phyloP scores from a whole-genome alignment of 345 rosid species.

The Arabidopsis suecica region DNA sequence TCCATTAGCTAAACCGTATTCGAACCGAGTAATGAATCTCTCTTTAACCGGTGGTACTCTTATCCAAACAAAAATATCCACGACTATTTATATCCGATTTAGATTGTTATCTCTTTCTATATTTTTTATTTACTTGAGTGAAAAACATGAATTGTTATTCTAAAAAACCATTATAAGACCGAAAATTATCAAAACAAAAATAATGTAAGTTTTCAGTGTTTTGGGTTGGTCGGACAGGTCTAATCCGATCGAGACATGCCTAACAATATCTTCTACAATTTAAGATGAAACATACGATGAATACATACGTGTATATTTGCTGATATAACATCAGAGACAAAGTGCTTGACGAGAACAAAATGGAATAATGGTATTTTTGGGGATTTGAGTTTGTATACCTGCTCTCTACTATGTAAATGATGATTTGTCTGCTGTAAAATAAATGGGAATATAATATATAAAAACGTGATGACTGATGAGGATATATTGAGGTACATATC shows the following conservation, averaged over 20 bases:
- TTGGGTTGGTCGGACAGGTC: too few relatives aligned
- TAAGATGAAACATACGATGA: background rate
- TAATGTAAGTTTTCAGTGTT: too few relatives aligned
- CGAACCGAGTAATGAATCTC: slow-evolving; percentile 8
- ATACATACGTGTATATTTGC: background rate
- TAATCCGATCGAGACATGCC: background rate
- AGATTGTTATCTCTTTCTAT: too few relatives aligned
- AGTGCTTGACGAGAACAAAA: background rate
- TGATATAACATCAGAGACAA: background rate
- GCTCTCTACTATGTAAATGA: background rate
- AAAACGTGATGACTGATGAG: background rate
- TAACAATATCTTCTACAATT: too few relatives aligned
- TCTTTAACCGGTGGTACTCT: background rate
- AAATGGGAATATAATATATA: background rate
- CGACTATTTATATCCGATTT: too few relatives aligned
- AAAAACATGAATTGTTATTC: too few relatives aligned
- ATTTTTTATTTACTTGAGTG: too few relatives aligned
- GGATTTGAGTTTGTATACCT: background rate
- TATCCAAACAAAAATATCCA: too few relatives aligned
- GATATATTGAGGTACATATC: background rate
- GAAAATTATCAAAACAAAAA: too few relatives aligned
- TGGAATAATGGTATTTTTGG: background rate
- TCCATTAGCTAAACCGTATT: background rate
- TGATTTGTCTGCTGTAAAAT: background rate
- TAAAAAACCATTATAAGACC: too few relatives aligned